phyloP scores from a whole-genome alignment of 2,329 filamentous ascomycete species.

The Drechslerella coelobrocha region DNA sequence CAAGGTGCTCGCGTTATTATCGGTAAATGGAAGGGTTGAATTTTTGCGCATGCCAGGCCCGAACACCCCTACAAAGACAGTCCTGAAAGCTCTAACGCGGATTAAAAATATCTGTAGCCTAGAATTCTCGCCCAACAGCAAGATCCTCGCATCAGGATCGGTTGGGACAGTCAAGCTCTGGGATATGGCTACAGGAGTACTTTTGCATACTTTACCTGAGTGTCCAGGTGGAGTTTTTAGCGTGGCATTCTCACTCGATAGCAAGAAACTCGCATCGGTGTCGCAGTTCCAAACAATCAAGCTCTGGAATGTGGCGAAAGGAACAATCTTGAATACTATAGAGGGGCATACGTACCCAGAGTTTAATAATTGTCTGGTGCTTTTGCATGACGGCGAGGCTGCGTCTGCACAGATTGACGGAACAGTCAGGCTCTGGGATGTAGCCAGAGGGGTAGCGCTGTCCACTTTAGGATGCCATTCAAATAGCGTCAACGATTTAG shows the following conservation, averaged over 20 bases:
- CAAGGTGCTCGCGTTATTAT: too few species aligned
- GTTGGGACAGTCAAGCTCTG: neutral
- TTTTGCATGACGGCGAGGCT: slow-evolving; percentile 89
- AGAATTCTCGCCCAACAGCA: slow-evolving; percentile 9
- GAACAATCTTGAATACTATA: neutral
- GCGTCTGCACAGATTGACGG: slow-evolving; percentile 70
- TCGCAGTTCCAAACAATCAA: neutral
- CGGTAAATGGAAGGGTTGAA: too few species aligned
- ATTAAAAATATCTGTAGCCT: neutral
- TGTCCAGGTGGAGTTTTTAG: too few species aligned
- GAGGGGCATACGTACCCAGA: slow-evolving; percentile 63
- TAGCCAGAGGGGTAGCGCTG: neutral
- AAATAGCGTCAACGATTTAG: neutral
- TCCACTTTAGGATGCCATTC: slow-evolving; percentile 24
- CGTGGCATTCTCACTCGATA: slow-evolving; percentile 1
- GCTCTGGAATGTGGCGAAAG: neutral
- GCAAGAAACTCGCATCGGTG: neutral
- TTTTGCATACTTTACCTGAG: neutral
- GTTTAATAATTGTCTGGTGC: slow-evolving; percentile 97
- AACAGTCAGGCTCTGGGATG: slow-evolving; percentile 9
- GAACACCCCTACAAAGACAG: too few species aligned
- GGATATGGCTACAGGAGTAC: slow-evolving; percentile 4
- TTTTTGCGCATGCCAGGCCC: too few species aligned
- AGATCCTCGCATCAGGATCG: neutral
- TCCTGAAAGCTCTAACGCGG: too few species aligned